Conservation (phyloP, 2,329 filamentous ascomycete species). For the Keithomyces neogunnii region DNA sequence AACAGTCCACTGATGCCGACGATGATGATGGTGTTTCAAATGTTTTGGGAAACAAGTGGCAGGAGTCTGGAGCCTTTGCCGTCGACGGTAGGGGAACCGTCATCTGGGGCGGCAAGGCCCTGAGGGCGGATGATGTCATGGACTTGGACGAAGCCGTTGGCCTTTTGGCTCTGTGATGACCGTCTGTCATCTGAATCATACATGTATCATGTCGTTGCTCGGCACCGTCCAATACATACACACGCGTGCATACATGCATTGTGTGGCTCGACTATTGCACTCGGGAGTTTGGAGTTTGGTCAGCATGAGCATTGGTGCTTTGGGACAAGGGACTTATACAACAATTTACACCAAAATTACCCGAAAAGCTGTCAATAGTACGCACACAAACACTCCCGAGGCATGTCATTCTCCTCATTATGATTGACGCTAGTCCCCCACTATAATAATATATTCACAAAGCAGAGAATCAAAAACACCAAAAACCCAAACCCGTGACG, state of each 20-base stretch:
- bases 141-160: constrained; percentile 42
- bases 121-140: constrained; percentile 41
- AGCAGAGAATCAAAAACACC: constrained; percentile 6
- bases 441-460: constrained; percentile 2
- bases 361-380: too few species aligned
- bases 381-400: not conserved
- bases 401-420: constrained; percentile 2
- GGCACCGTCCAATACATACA: too few species aligned
- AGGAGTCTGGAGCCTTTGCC: constrained; percentile 43
- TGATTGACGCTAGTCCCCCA: constrained; percentile 2
- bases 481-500: not conserved
- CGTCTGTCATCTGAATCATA: not conserved
- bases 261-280: too few species aligned
- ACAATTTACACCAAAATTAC: too few species aligned
- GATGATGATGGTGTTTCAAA: constrained; percentile 30
- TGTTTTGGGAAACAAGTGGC: constrained; percentile 48
- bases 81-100: constrained; percentile 40
- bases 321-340: too few species aligned
- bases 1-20: constrained; percentile 8
- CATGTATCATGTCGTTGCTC: not conserved
- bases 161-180: constrained; percentile 17
- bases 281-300: too few species aligned
- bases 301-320: too few species aligned
- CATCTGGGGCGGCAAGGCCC: constrained; percentile 40
- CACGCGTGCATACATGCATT: too few species aligned